Percentiles rank a stretch among this genome's conserved stretches.
Evolutionary conservation across 2,329 filamentous ascomycete genomes (phyloP).

Genomic region (Curvularia verruculosa): DNA sequence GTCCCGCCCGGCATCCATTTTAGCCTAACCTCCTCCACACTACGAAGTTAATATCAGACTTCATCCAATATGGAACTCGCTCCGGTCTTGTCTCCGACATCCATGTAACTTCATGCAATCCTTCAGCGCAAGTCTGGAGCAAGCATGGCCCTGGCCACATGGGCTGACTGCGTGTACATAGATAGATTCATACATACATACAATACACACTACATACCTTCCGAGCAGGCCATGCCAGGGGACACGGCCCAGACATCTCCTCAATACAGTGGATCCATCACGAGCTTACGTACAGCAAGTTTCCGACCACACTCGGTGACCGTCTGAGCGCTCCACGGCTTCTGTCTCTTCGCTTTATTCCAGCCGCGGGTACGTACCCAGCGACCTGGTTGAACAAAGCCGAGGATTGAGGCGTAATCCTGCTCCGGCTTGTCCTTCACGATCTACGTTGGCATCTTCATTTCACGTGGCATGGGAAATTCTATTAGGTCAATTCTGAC

Average conservation of each 20-base stretch:
- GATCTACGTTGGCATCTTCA: constrained; percentile 19
- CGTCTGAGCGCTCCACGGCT: not conserved
- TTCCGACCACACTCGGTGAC: not conserved
- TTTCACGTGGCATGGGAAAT: constrained; percentile 32
- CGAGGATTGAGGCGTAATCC: constrained; percentile 2
- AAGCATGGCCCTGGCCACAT: constrained; percentile 33
- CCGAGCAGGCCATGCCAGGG: constrained; percentile 25
- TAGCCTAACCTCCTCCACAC: constrained; percentile 41
- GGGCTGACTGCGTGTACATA: constrained; percentile 22
- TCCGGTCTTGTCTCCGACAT: constrained; percentile 23
- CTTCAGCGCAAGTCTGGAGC: constrained; percentile 30
- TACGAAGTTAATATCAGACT: constrained; percentile 36
- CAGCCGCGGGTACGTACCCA: constrained; percentile 24
- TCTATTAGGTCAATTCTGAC: not conserved
- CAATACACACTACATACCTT: constrained; percentile 18
- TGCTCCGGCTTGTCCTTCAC: not conserved
- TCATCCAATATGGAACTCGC: constrained; percentile 34
- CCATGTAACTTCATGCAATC: constrained; percentile 17
- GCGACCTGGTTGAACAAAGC: constrained; percentile 13
- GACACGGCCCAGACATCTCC: not conserved
- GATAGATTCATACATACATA: too few relatives aligned
- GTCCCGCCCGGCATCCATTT: constrained; percentile 27
- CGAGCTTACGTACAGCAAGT: not conserved
- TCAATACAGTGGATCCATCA: not conserved
- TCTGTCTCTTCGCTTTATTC: not conserved